Base-by-base conservation (phyloP, 768 basidiomycete genomes). In the Kwoniella europaea region DNA sequence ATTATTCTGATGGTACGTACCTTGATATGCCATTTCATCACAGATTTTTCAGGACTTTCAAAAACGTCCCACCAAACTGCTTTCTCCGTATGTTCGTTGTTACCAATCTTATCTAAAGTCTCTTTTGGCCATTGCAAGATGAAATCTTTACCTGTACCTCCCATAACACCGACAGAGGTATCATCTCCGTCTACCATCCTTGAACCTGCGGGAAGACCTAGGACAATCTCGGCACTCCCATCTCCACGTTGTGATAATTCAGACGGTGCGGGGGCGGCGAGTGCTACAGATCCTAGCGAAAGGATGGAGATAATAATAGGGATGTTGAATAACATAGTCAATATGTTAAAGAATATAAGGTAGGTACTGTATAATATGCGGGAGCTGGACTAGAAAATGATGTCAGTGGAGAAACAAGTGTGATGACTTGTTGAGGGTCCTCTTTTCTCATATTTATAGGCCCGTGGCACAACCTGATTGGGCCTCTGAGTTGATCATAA, bases 51-150 rank as follows among this genome's bases (percentile, higher is more conserved):
- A 35, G 20, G 20, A 58, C 27, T 27, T 35, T 58, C 57, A 35
- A 58, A 58, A 13, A 20, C 20, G 29, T 58, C 57, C 57, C 57
- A 58, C 57, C 57, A 58, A 13, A 58, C 22, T 58, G 27, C 57
- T 58, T 58, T 24, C 12, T 58, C 57, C 7, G 24, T 35, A 29
- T 29, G 29, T 27, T 58, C 29, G 57, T 58, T 35, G 4, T 29
- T 41, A 3, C 24, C 24, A 20, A 58, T 29, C 13, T 27, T 35
- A 16, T 35, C 27, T 27, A 58, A 58, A 9, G 29, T 58, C 18
- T 58, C 24, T 24, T 35, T 35, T 3, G 22, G 9, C 57, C 57
- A 58, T 13, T 15, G 2, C 24, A 58, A 4, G 12, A 50, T 18
- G 10, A 50, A 50, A 13, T 50, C 46, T 50, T 50, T 50, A 4